Conservation (phyloP, 1,284 basidiomycete species). For the Hemileia vastatrix region DNA sequence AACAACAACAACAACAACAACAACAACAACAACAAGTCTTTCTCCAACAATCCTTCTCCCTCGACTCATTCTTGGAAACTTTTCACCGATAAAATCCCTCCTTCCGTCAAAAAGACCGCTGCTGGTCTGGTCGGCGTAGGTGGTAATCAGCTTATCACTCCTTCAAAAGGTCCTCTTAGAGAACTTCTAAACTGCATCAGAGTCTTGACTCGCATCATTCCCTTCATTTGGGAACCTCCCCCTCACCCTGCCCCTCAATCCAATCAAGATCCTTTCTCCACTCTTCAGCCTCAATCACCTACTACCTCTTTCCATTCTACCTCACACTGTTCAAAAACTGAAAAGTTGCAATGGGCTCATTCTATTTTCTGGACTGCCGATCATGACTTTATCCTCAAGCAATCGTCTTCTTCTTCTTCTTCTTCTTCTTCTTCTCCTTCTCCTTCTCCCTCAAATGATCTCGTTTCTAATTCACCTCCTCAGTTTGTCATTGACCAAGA, state of each 20-base stretch:
- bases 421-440: neutral
- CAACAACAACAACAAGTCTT: neutral
- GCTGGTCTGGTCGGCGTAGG: conserved; percentile 16
- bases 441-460: neutral
- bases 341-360: conserved; percentile 13
- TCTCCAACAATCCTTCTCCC: neutral
- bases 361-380: conserved; percentile 11
- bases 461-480: neutral
- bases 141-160: no score
- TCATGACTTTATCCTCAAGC: no score
- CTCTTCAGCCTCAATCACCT: neutral
- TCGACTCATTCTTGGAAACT: conserved; percentile 15
- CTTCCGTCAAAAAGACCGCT: conserved; percentile 6
- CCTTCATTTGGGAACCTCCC: conserved; percentile 7
- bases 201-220: conserved; percentile 17
- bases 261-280: neutral
- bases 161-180: conserved; percentile 11
- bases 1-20: neutral
- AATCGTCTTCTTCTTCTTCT: no score
- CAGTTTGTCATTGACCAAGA: conserved; percentile 21
- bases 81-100: conserved; percentile 14
- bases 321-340: neutral
- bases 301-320: neutral
- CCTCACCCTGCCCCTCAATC: neutral
- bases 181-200: conserved; percentile 22